phyloP scores from a whole-genome alignment of 2,329 filamentous ascomycete genomes.

The Verticillium longisporum region DNA sequence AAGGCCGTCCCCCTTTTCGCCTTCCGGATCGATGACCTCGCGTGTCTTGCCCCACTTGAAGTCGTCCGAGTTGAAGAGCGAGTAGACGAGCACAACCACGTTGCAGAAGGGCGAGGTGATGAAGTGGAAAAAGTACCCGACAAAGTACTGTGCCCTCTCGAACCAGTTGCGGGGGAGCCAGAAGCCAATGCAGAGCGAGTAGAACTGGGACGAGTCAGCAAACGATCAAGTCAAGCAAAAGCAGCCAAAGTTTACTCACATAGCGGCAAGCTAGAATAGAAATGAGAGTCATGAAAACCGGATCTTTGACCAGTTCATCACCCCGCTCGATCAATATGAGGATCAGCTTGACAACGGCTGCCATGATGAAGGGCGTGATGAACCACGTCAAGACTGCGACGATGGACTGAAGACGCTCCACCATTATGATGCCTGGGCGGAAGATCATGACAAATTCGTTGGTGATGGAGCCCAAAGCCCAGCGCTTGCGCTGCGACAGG shows the following conservation, averaged over 20 bases:
- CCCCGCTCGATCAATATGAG: slow-evolving; percentile 26
- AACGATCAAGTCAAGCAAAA: not conserved
- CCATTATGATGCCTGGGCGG: slow-evolving; percentile 29
- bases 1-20: slow-evolving; percentile 11
- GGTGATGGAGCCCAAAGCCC: slow-evolving; percentile 39
- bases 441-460: slow-evolving; percentile 43
- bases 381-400: slow-evolving; percentile 38
- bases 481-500: slow-evolving; percentile 39
- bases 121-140: slow-evolving; percentile 29
- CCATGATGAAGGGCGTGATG: slow-evolving; percentile 36
- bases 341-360: slow-evolving; percentile 28
- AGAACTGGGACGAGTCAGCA: slow-evolving; percentile 20
- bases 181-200: slow-evolving; percentile 33
- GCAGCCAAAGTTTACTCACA: slow-evolving; percentile 20
- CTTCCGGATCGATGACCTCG: slow-evolving; percentile 23
- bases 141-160: slow-evolving; percentile 29
- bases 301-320: slow-evolving; percentile 23
- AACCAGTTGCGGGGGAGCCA: slow-evolving; percentile 31
- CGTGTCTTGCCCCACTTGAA: slow-evolving; percentile 41
- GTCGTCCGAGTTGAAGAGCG: slow-evolving; percentile 33
- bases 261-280: slow-evolving; percentile 29
- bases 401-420: slow-evolving; percentile 36
- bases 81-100: slow-evolving; percentile 33
- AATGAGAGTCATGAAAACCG: slow-evolving; percentile 28
- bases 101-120: slow-evolving; percentile 33